Evolutionary conservation across 2,329 filamentous ascomycete genomes (phyloP), one percentile per base, ranked within the genome.

Genomic region (Fusarium drepaniforme): DNA sequence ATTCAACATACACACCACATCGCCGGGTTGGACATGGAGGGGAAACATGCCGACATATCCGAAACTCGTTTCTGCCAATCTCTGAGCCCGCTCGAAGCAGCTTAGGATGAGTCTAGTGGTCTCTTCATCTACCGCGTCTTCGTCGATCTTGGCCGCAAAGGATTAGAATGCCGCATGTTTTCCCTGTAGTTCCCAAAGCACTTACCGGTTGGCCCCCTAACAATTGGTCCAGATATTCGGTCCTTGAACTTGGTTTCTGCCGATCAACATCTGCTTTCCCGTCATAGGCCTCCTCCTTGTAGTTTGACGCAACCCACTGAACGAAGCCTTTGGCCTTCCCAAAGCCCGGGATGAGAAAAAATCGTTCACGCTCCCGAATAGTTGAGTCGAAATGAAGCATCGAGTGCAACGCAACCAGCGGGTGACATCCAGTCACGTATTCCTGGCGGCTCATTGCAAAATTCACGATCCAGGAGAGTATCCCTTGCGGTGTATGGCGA

Each of bases 351-450:
- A 16, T 33, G 15, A 12, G 1, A 44, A 64, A 7, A 25, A 30
- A 4, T 46, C 23, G 4, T n/a, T n/a, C 46, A n/a, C 16, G 3
- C n/a, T 30, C 46, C 25, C 5, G 46, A 16, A 15, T 15, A 30
- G 0, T 1, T 18, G 46, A 51, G 12, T 51, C 46, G 1, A 28
- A 51, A n/a, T 51, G 40, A 15, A n/a, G 62, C 16, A 28, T 18
- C 12, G 28, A 21, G 21, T 30, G 46, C 16, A 68, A 35, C 4
- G 66, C 66, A 5, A 38, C 44, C 21, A 68, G 30, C 11, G 66
- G 66, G 9, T 68, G 60, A 23, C 49, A 62, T 35, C 66, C 66
- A 35, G 49, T 58, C 6, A 57, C 66, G 16, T 68, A 68, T n/a
- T 42, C 15, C 28, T 42, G 35, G 5, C 44, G 49, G 12, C 30